Percentiles rank a stretch among this genome's conserved stretches.
Conservation (phyloP, 768 basidiomycete species). For the Imleria badia region DNA sequence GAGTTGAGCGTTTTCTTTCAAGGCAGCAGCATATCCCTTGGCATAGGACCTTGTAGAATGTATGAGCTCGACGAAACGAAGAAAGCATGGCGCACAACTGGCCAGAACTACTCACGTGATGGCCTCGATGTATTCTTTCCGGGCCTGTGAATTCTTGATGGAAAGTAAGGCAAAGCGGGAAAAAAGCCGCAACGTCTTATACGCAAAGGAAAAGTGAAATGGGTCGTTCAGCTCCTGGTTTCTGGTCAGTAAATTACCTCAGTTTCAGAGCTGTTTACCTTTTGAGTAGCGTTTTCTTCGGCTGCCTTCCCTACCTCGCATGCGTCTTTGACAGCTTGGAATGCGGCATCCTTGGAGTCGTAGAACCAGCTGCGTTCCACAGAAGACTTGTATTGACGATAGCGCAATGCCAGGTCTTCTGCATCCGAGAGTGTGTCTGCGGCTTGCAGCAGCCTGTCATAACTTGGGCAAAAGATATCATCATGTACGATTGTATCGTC, state of each 20-base stretch:
- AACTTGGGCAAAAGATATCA: background rate
- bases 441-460: background rate
- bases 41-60: background rate
- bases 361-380: background rate
- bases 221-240: background rate
- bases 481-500: conserved; percentile 1
- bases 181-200: background rate
- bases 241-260: background rate
- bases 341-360: background rate
- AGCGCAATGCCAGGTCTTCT: background rate
- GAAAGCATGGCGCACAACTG: too few species aligned
- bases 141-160: background rate
- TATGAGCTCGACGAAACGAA: background rate
- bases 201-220: background rate
- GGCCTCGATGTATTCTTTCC: background rate
- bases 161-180: background rate
- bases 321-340: background rate
- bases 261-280: background rate
- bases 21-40: background rate
- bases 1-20: background rate
- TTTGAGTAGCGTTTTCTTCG: background rate
- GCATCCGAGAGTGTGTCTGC: background rate
- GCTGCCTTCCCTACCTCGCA: background rate
- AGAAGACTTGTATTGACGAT: background rate
- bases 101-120: background rate